phyloP scores from a whole-genome alignment of 768 basidiomycete species.

The Phylloporus arenicola region DNA sequence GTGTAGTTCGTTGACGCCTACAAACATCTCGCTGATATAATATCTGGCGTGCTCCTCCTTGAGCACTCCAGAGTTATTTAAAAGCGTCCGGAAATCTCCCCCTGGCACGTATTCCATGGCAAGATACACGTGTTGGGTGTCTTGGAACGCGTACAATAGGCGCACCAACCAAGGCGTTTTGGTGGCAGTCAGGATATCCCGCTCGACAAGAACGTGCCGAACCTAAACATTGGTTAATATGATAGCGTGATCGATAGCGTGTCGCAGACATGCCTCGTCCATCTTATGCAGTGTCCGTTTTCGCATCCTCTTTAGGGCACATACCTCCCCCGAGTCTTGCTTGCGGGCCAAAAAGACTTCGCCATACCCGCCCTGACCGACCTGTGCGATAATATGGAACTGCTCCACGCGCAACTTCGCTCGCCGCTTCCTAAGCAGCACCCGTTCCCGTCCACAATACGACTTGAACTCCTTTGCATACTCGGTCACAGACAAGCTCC shows the following conservation, averaged over 20 bases:
- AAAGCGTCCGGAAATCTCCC: slow-evolving; percentile 94
- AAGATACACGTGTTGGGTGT: slow-evolving; percentile 83
- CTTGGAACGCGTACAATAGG: slow-evolving; percentile 95
- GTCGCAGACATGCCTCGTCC: slow-evolving; percentile 69
- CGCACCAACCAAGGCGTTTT: slow-evolving; percentile 97
- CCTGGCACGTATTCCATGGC: slow-evolving; percentile 99
- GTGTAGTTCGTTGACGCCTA: slow-evolving; percentile 87
- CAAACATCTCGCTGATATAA: slow-evolving; percentile 98
- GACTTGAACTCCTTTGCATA: slow-evolving; percentile 82
- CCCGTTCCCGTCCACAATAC: slow-evolving; percentile 91
- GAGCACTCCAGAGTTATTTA: slow-evolving; percentile 96
- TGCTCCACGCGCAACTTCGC: slow-evolving; percentile 91
- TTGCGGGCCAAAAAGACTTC: slow-evolving; percentile 96
- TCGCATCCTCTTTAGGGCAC: slow-evolving; percentile 95
- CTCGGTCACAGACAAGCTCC: slow-evolving; percentile 51
- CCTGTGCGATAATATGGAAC: slow-evolving; percentile 97
- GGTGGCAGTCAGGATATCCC: slow-evolving; percentile 95
- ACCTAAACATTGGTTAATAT: slow-evolving; percentile 44
- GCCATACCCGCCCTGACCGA: slow-evolving; percentile 98
- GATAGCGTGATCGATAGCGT: neutral
- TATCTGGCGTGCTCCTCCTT: slow-evolving; percentile 97
- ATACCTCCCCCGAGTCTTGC: slow-evolving; percentile 92
- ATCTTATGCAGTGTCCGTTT: slow-evolving; percentile 95
- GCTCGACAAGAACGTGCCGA: slow-evolving; percentile 95
- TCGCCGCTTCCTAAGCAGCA: slow-evolving; percentile 84